These are phyloP conservation scores for Candida ascalaphidarum DNA, from an alignment of 805 yeast species.

Conservation along the genomic window DNA sequence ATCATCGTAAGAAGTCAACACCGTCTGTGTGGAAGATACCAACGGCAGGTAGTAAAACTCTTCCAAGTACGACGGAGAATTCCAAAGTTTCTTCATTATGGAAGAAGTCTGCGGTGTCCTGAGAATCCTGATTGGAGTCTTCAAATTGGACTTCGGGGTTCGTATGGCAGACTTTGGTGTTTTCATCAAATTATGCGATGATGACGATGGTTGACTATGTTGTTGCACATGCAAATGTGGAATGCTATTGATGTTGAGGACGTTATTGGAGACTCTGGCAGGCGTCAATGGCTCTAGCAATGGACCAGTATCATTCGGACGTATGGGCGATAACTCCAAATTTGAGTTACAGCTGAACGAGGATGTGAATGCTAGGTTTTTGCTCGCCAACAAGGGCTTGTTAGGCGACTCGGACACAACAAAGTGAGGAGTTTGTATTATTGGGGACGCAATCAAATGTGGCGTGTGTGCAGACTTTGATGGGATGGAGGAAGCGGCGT, in stretches of 20 bases:
- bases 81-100: slow-evolving; percentile 47
- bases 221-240: no score
- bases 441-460: neutral
- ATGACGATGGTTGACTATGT: no score
- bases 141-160: slow-evolving; percentile 26
- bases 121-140: slow-evolving; percentile 27
- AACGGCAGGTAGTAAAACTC: slow-evolving; percentile 51
- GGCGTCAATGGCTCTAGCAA: slow-evolving; percentile 60
- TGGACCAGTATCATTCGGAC: slow-evolving; percentile 55
- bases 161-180: slow-evolving; percentile 3
- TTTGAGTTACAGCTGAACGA: slow-evolving; percentile 61
- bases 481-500: slow-evolving; percentile 3
- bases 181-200: no score
- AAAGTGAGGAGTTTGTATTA: slow-evolving; percentile 17
- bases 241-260: slow-evolving; percentile 1
- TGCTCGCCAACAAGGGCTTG: slow-evolving; percentile 31
- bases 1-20: slow-evolving; percentile 30
- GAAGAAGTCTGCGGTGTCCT: slow-evolving; percentile 36
- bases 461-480: slow-evolving; percentile 4
- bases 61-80: slow-evolving; percentile 58
- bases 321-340: slow-evolving; percentile 54
- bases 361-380: slow-evolving; percentile 46
- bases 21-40: neutral
- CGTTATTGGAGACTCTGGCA: slow-evolving; percentile 18
- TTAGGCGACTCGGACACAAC: slow-evolving; percentile 27